phyloP scores from a whole-genome alignment of 768 basidiomycete genomes.

The Mycena epipterygia region DNA sequence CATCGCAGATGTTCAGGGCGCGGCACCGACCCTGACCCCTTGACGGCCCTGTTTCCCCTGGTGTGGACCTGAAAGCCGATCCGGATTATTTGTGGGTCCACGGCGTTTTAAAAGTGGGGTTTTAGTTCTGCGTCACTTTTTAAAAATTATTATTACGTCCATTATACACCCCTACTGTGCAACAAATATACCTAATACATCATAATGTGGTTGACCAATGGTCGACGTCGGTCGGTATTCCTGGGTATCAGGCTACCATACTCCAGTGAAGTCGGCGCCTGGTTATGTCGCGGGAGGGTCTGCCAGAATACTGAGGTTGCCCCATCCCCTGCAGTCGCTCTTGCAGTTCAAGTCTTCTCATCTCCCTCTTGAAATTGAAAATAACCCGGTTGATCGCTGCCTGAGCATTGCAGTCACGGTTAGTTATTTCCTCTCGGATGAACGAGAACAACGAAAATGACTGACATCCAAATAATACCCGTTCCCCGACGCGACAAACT shows the following conservation, averaged over 20 bases:
- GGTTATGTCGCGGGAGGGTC: neutral
- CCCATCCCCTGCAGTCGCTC: neutral
- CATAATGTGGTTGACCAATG: no score
- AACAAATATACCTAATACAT: no score
- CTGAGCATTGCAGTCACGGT: neutral
- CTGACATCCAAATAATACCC: slow-evolving; percentile 28
- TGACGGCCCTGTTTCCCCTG: no score
- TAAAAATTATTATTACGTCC: no score
- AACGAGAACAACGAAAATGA: neutral
- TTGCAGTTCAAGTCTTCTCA: slow-evolving; percentile 20
- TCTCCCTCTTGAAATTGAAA: slow-evolving; percentile 19
- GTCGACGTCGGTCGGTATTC: no score
- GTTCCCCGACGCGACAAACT: slow-evolving; percentile 12
- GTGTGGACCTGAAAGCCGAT: no score
- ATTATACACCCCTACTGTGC: no score
- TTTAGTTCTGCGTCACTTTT: no score
- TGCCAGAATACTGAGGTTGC: neutral
- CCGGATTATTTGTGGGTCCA: no score
- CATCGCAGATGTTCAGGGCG: no score
- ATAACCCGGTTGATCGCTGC: slow-evolving; percentile 20
- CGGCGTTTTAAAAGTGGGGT: no score
- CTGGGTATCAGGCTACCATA: slow-evolving; percentile 6
- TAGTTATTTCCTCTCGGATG: neutral
- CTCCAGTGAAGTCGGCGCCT: slow-evolving; percentile 18
- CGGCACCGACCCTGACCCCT: no score